Evolutionary conservation across 2,329 filamentous ascomycete species (phyloP), one percentile per base, ranked within the genome.

Genomic region (Aspergillus eucalypticola): DNA sequence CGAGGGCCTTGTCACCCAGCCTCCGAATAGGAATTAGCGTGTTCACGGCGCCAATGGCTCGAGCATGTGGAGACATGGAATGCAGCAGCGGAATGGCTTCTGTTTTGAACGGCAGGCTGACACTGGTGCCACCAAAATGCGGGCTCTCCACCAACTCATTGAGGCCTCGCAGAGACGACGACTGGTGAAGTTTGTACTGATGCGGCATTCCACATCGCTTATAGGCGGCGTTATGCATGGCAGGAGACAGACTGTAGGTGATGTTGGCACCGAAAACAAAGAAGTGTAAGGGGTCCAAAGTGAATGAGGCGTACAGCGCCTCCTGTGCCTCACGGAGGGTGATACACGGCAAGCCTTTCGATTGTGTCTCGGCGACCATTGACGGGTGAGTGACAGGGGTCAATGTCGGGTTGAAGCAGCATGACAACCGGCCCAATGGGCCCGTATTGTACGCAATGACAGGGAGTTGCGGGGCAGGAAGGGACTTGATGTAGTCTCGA

Each of bases 211-310:
- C 90, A 64, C 86, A 86, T 23, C 82, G 83, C 55, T 82, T 79
- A 60, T 90, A 86, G 0, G 89, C 90, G 5, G 87, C 82, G 57
- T 87, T 90, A 72, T 93, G 90, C 89, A 92, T 92, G 6, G 88
- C 87, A 1, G 90, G 90, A 0, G 90, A 92, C 58, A 92, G 73
- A 70, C 88, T 91, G 76, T 90, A 90, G 53, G 82, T 84, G 8
- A 90, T 86, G 58, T 88, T 88, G 57, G 85, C 87, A n/a, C 90
- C 90, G 54, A 92, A 85, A 35, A 92, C 88, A 66, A 89, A 90
- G 57, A 90, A 86, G 53, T 88, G 86, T 81, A 92, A 86, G 0
- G 87, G 82, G 42, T 91, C 87, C 54, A 87, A 84, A 1, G 88
- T 80, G 60, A 89, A 90, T 1, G 85, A 87, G 3, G 86, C 81